Percentiles rank a stretch among this genome's conserved stretches.
Evolutionary conservation across 1,284 basidiomycete species (phyloP).

Genomic region (Mycena citricolor): DNA sequence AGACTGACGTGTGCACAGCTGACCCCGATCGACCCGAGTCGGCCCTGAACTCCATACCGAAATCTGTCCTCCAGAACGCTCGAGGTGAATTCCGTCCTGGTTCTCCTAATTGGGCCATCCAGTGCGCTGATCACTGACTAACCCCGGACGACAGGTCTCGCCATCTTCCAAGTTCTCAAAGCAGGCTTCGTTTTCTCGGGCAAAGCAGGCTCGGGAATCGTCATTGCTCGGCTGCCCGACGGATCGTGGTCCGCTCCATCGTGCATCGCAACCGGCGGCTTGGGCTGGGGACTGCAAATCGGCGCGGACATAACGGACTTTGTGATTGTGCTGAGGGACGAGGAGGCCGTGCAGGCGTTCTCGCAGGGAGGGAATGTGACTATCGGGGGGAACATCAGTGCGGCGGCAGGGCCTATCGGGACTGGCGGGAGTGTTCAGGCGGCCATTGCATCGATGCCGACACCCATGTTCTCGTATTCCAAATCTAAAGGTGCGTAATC

Average conservation of each 20-base stretch:
- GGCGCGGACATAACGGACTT: constrained; percentile 86
- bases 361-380: constrained; percentile 94
- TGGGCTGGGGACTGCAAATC: constrained; percentile 95
- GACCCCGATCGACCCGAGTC: constrained; percentile 86
- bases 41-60: constrained; percentile 92
- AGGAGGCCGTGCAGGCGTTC: constrained; percentile 94
- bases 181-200: constrained; percentile 95
- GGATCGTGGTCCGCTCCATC: constrained; percentile 97
- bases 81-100: constrained; percentile 55
- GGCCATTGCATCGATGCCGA: constrained; percentile 86
- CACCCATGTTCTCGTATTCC: constrained; percentile 96
- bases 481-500: constrained; percentile 78
- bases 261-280: constrained; percentile 92
- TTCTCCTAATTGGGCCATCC: background rate
- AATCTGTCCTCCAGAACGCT: constrained; percentile 88
- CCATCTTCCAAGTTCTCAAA: constrained; percentile 92
- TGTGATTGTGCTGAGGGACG: constrained; percentile 92
- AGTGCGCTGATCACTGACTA: constrained; percentile 4
- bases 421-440: constrained; percentile 91
- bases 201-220: constrained; percentile 91
- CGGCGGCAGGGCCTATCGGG: constrained; percentile 89
- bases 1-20: constrained; percentile 47
- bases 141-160: constrained; percentile 61
- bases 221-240: constrained; percentile 91
- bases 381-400: constrained; percentile 85